Conservation (phyloP, 1,139 yeast species). For the Diutina rugosa region DNA sequence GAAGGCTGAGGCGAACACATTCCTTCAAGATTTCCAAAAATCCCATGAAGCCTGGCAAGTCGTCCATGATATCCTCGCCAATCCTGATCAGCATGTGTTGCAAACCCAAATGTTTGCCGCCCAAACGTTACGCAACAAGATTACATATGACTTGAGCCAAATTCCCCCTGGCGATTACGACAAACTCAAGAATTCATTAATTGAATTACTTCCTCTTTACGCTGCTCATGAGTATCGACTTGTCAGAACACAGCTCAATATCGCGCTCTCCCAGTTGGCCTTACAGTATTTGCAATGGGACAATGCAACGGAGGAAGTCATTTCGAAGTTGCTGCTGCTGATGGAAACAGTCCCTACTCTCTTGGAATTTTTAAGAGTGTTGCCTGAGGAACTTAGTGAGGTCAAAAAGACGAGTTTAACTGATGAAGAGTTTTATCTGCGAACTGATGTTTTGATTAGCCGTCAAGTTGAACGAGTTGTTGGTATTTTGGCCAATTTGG, state of each 20-base stretch:
- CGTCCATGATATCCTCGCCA: slow-evolving; percentile 21
- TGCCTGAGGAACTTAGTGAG: slow-evolving; percentile 86
- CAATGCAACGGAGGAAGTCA: slow-evolving; percentile 55
- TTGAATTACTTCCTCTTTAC: slow-evolving; percentile 40
- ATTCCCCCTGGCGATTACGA: slow-evolving; percentile 36
- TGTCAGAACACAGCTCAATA: slow-evolving; percentile 67
- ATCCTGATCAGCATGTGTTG: slow-evolving; percentile 6
- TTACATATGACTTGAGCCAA: slow-evolving; percentile 76
- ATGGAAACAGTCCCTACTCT: slow-evolving; percentile 26
- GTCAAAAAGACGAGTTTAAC: slow-evolving; percentile 67
- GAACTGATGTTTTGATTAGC: slow-evolving; percentile 52
- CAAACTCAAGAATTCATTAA: slow-evolving; percentile 49
- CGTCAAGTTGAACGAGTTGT: slow-evolving; percentile 62
- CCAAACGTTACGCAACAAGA: slow-evolving; percentile 77
- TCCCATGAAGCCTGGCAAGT: slow-evolving; percentile 59
- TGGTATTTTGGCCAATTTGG: slow-evolving; percentile 39
- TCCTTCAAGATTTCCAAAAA: slow-evolving; percentile 72
- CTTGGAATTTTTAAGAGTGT: slow-evolving; percentile 68
- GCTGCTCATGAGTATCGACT: slow-evolving; percentile 29
- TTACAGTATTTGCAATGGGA: slow-evolving; percentile 69
- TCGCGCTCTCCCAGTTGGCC: slow-evolving; percentile 72
- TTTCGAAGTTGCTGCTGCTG: slow-evolving; percentile 29
- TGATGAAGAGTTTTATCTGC: slow-evolving; percentile 61
- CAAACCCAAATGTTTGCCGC: slow-evolving; percentile 61
- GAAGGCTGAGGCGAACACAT: slow-evolving; percentile 52